phyloP scores from a whole-genome alignment of 495 filamentous ascomycete genomes.

The Penicillium mononematosum region DNA sequence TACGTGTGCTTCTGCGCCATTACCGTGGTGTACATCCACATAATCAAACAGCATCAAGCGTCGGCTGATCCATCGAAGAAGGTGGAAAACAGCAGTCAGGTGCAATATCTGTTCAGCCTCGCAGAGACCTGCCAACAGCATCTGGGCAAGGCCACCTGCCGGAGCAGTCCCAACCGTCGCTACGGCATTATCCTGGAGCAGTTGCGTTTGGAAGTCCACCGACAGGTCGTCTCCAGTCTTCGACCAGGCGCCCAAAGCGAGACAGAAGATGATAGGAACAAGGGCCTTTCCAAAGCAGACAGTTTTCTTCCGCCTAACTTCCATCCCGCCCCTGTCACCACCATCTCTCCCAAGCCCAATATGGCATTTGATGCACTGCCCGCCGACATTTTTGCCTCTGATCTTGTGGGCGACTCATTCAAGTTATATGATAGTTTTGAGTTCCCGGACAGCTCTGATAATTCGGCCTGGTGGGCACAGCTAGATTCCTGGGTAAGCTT shows the following conservation, averaged over 20 bases:
- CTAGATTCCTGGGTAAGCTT: not conserved
- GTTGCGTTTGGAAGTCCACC: not conserved
- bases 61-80: slow-evolving; percentile 1
- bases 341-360: too few species aligned
- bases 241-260: not conserved
- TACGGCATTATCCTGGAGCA: slow-evolving; percentile 3
- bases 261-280: not conserved
- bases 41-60: slow-evolving; percentile 5
- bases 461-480: slow-evolving; percentile 1
- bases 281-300: not conserved
- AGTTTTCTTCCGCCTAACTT: slow-evolving; percentile 3
- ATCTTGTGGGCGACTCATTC: slow-evolving; percentile 1
- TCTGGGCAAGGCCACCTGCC: not conserved
- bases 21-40: not conserved
- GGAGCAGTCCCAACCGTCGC: not conserved
- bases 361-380: not conserved
- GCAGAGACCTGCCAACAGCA: slow-evolving; percentile 4
- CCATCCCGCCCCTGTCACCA: not conserved
- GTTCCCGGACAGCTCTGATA: slow-evolving; percentile 1
- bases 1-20: slow-evolving; percentile 4
- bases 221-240: not conserved
- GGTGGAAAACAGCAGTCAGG: slow-evolving; percentile 1
- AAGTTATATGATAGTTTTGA: not conserved
- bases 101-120: slow-evolving; percentile 5
- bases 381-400: not conserved